These are phyloP conservation scores for Cutaneotrichosporon dermatis DNA, from an alignment of 1,284 basidiomycete species.

Conservation along the genomic window DNA sequence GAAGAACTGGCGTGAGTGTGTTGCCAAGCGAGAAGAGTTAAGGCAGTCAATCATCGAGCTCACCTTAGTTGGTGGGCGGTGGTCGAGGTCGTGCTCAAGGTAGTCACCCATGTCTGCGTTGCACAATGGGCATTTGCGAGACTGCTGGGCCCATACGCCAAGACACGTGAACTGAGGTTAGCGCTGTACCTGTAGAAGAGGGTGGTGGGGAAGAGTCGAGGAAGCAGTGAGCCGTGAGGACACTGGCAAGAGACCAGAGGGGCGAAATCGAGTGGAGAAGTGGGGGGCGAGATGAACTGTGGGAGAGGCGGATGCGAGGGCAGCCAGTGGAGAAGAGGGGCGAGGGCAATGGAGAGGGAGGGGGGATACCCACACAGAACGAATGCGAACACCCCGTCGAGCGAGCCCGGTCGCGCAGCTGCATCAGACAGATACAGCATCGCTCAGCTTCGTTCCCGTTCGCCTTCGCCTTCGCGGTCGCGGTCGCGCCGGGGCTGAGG, in stretches of 20 bases:
- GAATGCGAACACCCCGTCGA: slow-evolving; percentile 68
- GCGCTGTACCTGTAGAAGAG: not conserved
- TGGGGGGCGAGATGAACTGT: too few relatives aligned
- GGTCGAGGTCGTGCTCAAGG: slow-evolving; percentile 63
- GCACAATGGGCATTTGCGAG: slow-evolving; percentile 67
- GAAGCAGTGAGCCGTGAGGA: too few relatives aligned
- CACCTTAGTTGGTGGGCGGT: slow-evolving; percentile 41
- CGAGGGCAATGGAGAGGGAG: too few relatives aligned
- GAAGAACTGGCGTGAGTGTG: slow-evolving; percentile 55
- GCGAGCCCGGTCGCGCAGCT: slow-evolving; percentile 66
- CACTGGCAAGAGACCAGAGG: too few relatives aligned
- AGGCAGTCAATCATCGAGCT: slow-evolving; percentile 1
- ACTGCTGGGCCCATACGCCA: slow-evolving; percentile 70
- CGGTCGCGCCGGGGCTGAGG: too few relatives aligned
- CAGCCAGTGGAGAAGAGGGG: not conserved
- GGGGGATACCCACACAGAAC: slow-evolving; percentile 56
- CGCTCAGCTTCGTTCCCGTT: slow-evolving; percentile 25
- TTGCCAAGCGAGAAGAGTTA: too few relatives aligned
- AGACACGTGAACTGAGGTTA: slow-evolving; percentile 68
- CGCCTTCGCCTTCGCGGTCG: too few relatives aligned
- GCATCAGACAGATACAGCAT: slow-evolving; percentile 68
- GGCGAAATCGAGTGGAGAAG: too few relatives aligned
- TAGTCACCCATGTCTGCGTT: slow-evolving; percentile 67
- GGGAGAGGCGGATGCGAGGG: too few relatives aligned
- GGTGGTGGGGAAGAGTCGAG: too few relatives aligned